A percentile compares a stretch with the other conserved stretches of the same genome.
Conservation (phyloP, 768 basidiomycete species). For the Collybia nuda region DNA sequence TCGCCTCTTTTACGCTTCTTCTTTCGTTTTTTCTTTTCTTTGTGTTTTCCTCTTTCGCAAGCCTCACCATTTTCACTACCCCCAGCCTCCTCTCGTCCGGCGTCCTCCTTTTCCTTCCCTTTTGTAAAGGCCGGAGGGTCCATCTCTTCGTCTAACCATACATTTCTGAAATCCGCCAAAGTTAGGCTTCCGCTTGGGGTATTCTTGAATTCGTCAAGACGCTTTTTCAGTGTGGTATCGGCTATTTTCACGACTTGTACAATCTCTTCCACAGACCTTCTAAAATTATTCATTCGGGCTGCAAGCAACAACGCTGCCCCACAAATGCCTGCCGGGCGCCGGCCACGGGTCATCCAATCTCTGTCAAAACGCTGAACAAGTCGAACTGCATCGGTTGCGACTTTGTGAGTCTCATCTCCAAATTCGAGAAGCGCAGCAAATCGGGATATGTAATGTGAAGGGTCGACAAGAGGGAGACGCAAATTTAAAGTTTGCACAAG, state of each 20-base stretch:
- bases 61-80: conserved; percentile 22
- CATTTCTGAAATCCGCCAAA: conserved; percentile 83
- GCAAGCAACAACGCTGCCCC: conserved; percentile 94
- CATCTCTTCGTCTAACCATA: conserved; percentile 90
- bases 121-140: conserved; percentile 89
- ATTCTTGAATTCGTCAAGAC: conserved; percentile 91
- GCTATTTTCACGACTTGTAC: conserved; percentile 99
- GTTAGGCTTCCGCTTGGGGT: conserved; percentile 86
- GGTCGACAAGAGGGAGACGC: conserved; percentile 87
- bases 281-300: conserved; percentile 97
- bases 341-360: conserved; percentile 97
- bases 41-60: conserved; percentile 25
- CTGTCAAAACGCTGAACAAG: conserved; percentile 91
- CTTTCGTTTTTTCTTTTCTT: conserved; percentile 33
- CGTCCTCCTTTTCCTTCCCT: conserved; percentile 70
- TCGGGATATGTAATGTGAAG: conserved; percentile 94
- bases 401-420: conserved; percentile 88
- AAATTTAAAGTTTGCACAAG: conserved; percentile 87
- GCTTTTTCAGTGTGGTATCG: conserved; percentile 91
- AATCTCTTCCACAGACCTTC: conserved; percentile 90
- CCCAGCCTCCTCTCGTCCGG: conserved; percentile 41
- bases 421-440: conserved; percentile 95
- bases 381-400: conserved; percentile 90
- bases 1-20: conserved; percentile 37
- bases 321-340: conserved; percentile 96